Base-by-base conservation (phyloP, 2,329 filamentous ascomycete genomes). In the Colletotrichum scovillei region DNA sequence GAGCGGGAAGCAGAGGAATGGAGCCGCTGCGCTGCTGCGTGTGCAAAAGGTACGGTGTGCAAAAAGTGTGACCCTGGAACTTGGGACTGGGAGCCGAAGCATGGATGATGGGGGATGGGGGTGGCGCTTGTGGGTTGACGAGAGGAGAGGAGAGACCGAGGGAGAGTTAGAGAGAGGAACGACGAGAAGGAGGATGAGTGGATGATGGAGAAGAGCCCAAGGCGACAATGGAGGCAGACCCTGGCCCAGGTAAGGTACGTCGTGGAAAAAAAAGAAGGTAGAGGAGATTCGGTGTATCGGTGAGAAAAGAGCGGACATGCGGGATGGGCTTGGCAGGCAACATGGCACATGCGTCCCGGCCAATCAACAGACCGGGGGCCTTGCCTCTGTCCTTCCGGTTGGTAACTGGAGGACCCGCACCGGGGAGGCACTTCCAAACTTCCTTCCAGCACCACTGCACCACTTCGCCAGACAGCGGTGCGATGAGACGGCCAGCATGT, bases 251-350 rank as follows among this genome's bases (percentile, higher is more conserved):
- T 38, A 67, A 53, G n/a, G 28, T 38, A 67, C 52, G 28, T 69
- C 59, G 52, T 28, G 35, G 35, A 35, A 35, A 42, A 68, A 46
- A 38, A 49, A 68, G 42, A 38, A 49, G 62, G 52, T 28, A 72
- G 46, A 57, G 56, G 66, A 71, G 55, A 22, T 72, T 68, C 74
- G 72, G 74, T 75, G 74, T 72, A 60, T 75, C 74, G 74, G 74
- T 74, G 71, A 72, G 67, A 35, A 74, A 69, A 72, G 63, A 71
- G 56, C 71, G 63, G 62, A 26, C 70, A 75, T 70, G 62, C 60
- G 67, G 71, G 67, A 66, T 56, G 46, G 46, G 16, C 60, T 71
- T 73, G 60, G 70, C 55, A 56, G 59, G 70, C 59, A 73, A 69
- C 42, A 70, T 73, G 70, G 60, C 70, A 73, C 19, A 32, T 64